phyloP scores from a whole-genome alignment of 176 grass and related monocot species.

The Raddia guianensis region DNA sequence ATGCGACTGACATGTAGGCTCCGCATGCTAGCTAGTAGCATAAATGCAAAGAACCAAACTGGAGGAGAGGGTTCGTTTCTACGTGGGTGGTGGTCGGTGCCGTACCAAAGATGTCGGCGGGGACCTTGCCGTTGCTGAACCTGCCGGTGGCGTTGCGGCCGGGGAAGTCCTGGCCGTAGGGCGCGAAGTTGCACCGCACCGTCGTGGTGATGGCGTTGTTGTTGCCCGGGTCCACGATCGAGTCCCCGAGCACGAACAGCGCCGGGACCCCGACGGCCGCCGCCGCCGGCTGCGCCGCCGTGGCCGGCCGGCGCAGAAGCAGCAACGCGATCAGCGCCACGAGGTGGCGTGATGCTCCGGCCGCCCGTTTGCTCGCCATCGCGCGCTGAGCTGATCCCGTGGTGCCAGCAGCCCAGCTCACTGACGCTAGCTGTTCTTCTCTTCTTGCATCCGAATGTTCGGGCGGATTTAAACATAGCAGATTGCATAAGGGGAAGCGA shows the following conservation, averaged over 20 bases:
- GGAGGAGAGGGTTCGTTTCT: no score
- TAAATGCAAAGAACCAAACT: no score
- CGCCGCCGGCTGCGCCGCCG: background rate
- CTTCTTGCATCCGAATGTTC: no score
- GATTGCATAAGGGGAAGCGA: background rate
- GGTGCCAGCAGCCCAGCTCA: background rate
- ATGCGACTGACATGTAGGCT: no score
- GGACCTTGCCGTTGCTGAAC: constrained; percentile 82
- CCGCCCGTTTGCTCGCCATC: constrained; percentile 30
- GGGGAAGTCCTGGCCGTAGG: constrained; percentile 78
- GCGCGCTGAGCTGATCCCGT: background rate
- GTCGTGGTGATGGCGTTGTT: constrained; percentile 65
- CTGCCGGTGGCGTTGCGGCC: constrained; percentile 62
- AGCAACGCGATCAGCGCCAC: background rate
- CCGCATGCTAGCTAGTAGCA: no score
- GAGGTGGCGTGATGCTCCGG: background rate
- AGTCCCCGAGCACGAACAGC: constrained; percentile 72
- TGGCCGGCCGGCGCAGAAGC: background rate
- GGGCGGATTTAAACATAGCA: no score
- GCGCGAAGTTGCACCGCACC: constrained; percentile 55
- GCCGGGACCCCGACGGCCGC: constrained; percentile 32
- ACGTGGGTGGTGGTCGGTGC: background rate
- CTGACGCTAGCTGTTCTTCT: no score
- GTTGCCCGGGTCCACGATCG: constrained; percentile 78
- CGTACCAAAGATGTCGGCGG: constrained; percentile 70